A percentile compares a stretch with the other conserved stretches of the same genome.
Evolutionary conservation across 2,329 filamentous ascomycete species (phyloP).

Genomic region (Pestalotiopsis sp.): DNA sequence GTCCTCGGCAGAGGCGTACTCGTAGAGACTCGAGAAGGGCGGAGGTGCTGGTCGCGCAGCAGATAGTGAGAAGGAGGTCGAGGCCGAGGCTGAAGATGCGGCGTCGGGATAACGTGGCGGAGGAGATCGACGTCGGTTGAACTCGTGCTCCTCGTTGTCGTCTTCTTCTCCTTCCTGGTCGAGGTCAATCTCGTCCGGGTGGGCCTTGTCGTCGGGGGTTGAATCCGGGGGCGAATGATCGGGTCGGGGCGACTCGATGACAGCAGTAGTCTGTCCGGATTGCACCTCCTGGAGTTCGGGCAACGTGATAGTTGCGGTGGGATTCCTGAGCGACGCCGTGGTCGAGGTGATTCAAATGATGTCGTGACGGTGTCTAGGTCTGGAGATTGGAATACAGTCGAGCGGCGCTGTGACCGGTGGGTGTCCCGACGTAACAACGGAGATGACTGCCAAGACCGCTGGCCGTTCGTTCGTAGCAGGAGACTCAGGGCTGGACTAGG

Average conservation of each 20-base stretch:
- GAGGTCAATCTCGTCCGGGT: conserved; percentile 30
- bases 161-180: conserved; percentile 33
- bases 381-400: not conserved
- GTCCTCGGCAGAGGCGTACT: conserved; percentile 30
- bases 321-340: conserved; percentile 11
- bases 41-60: conserved; percentile 49
- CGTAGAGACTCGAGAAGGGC: conserved; percentile 63
- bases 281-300: conserved; percentile 45
- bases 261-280: conserved; percentile 43
- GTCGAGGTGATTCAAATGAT: not conserved
- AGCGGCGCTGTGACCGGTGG: conserved; percentile 4
- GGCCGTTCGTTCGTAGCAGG: not conserved
- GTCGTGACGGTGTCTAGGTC: conserved; percentile 1
- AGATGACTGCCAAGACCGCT: conserved; percentile 4
- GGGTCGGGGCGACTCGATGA: conserved; percentile 37
- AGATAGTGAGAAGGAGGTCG: conserved; percentile 34
- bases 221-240: conserved; percentile 19
- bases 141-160: conserved; percentile 32
- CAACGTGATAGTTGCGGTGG: conserved; percentile 45
- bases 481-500: not conserved
- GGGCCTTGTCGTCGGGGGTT: conserved; percentile 17
- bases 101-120: conserved; percentile 66
- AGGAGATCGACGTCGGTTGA: conserved; percentile 47
- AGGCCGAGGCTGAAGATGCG: conserved; percentile 51
- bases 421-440: not conserved